Conservation (phyloP, 352 stramenopile genomes). For the Phytopythium aichiense region DNA sequence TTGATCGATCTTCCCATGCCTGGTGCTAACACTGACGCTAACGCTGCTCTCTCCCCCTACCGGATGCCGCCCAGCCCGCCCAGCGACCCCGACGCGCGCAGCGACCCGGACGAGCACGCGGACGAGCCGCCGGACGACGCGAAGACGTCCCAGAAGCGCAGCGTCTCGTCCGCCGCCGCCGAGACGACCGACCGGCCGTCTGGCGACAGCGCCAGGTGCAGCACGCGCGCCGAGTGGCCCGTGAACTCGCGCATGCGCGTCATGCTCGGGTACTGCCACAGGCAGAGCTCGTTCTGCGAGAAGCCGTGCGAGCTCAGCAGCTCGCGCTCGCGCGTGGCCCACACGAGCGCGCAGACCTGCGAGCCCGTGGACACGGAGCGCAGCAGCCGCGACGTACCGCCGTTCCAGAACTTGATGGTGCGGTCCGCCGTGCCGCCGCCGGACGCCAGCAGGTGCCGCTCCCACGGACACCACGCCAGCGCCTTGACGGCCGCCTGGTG, state of each 20-base stretch:
- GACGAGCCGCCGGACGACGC: slow-evolving; percentile 13
- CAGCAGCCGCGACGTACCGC: slow-evolving; percentile 66
- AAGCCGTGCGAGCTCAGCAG: slow-evolving; percentile 96
- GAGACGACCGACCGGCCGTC: slow-evolving; percentile 92
- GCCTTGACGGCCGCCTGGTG: slow-evolving; percentile 96
- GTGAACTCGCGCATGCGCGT: slow-evolving; percentile 91
- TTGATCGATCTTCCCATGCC: too few relatives aligned
- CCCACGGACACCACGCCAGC: slow-evolving; percentile 95
- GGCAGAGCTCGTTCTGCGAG: slow-evolving; percentile 90
- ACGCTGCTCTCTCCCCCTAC: neutral
- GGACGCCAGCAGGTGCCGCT: slow-evolving; percentile 92
- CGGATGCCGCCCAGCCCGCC: slow-evolving; percentile 8
- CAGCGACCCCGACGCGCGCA: neutral
- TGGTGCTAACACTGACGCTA: neutral
- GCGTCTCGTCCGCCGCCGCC: slow-evolving; percentile 93
- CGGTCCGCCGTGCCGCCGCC: slow-evolving; percentile 94
- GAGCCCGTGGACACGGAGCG: slow-evolving; percentile 94
- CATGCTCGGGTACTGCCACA: slow-evolving; percentile 97
- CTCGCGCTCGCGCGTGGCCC: slow-evolving; percentile 82
- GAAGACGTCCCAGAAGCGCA: slow-evolving; percentile 97
- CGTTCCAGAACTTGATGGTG: slow-evolving; percentile 98
- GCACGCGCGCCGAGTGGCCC: slow-evolving; percentile 90
- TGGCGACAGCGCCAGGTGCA: slow-evolving; percentile 91
- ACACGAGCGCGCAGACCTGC: slow-evolving; percentile 93
- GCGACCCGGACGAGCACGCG: neutral